phyloP scores from a whole-genome alignment of 2,329 filamentous ascomycete species.

The Fusarium transvaalense region DNA sequence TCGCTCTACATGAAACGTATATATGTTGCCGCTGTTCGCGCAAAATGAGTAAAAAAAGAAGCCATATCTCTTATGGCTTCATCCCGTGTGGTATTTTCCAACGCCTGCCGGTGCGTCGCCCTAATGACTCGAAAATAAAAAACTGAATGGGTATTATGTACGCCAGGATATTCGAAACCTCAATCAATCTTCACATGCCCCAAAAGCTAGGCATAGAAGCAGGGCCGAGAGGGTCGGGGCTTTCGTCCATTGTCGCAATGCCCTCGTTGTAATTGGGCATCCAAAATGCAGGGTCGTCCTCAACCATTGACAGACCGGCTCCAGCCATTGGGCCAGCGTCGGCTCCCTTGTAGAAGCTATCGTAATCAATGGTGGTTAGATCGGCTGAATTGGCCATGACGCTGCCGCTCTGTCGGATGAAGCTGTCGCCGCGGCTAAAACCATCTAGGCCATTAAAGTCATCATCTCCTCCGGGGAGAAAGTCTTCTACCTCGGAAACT shows the following conservation, averaged over 20 bases:
- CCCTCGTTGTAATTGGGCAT: constrained; percentile 60
- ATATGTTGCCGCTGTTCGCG: constrained; percentile 43
- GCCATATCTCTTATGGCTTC: constrained; percentile 39
- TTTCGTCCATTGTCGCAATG: constrained; percentile 54
- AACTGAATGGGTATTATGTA: constrained; percentile 51
- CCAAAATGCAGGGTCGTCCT: constrained; percentile 65
- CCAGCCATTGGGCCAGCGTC: constrained; percentile 55
- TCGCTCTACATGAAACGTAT: constrained; percentile 47
- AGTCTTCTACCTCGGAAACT: constrained; percentile 75
- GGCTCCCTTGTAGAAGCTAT: constrained; percentile 66
- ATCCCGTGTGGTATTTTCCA: constrained; percentile 44
- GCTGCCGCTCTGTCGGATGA: constrained; percentile 60
- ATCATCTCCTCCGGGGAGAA: constrained; percentile 62
- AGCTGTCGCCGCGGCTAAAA: constrained; percentile 57
- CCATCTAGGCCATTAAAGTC: constrained; percentile 61
- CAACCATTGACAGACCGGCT: constrained; percentile 62
- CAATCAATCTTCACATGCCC: constrained; percentile 52
- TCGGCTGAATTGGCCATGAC: constrained; percentile 59
- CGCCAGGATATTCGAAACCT: constrained; percentile 45
- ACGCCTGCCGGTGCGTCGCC: constrained; percentile 46
- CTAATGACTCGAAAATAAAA: constrained; percentile 45
- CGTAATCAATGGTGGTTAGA: constrained; percentile 65
- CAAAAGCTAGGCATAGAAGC: constrained; percentile 52
- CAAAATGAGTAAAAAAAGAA: constrained; percentile 39
- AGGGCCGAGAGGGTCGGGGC: constrained; percentile 51